phyloP scores from a whole-genome alignment of 2,329 filamentous ascomycete genomes.

The Fusarium euwallaceae region DNA sequence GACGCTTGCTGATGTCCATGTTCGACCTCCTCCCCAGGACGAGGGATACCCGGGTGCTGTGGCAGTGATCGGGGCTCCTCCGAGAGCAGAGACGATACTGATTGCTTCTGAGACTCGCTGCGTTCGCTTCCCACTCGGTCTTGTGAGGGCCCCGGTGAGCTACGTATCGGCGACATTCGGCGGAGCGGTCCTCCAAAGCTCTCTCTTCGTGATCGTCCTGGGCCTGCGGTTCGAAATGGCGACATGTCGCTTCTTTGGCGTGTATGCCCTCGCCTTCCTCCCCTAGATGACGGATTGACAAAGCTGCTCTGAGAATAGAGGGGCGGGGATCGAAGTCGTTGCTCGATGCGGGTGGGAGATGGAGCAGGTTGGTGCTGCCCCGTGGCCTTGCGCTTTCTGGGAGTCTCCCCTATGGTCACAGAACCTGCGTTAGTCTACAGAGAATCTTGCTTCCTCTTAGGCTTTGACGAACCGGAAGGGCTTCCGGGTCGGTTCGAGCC shows the following conservation, averaged over 20 bases:
- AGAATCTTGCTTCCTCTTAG: constrained; percentile 62
- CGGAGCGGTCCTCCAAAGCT: constrained; percentile 45
- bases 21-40: constrained; percentile 28
- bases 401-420: constrained; percentile 76
- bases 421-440: constrained; percentile 55
- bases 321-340: constrained; percentile 52
- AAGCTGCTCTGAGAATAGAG: constrained; percentile 47
- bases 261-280: constrained; percentile 48
- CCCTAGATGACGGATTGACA: constrained; percentile 43
- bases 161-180: constrained; percentile 43
- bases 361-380: constrained; percentile 52
- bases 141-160: constrained; percentile 38
- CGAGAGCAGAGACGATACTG: constrained; percentile 52
- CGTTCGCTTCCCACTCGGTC: constrained; percentile 44
- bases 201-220: constrained; percentile 42
- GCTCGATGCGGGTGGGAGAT: constrained; percentile 47
- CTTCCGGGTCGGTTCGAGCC: constrained; percentile 77
- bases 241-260: constrained; percentile 56
- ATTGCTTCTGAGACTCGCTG: constrained; percentile 49
- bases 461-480: constrained; percentile 78
- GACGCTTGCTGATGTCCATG: constrained; percentile 26
- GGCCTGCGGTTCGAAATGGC: constrained; percentile 49
- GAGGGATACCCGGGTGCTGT: constrained; percentile 28
- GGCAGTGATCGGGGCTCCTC: constrained; percentile 37
- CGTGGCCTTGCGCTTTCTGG: constrained; percentile 86